Base-by-base conservation (phyloP, 441 rosid genomes). In the Capsella rubella region DNA sequence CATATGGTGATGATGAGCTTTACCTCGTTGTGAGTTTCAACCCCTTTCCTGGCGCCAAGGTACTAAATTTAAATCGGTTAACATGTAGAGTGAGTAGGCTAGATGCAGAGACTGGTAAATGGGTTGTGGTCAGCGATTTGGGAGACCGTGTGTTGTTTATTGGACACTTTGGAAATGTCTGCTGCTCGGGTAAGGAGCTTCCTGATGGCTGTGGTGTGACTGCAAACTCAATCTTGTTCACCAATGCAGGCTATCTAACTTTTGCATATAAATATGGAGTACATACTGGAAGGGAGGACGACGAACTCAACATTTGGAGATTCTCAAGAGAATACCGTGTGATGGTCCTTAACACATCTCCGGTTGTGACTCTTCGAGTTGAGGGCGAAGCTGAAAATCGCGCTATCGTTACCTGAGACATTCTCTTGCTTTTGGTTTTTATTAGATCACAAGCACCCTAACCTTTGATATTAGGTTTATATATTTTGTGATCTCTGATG, bases 201-300 rank as follows among this genome's bases (percentile, higher is more conserved):
- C 51, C 32, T 32, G 4, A 4, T 64, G 69, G 18, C 4, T 64
- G 13, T 64, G 21, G 45, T 49, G 6, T 49, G 45, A 32, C 16
- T 34, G 31, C 56, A 32, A 64, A 64, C 46, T 32, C 57, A 2
- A 11, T 64, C 4, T 3, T 67, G 61, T 39, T n/a, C 40, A 52
- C 43, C n/a, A 1, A 12, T 59, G 0, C 0, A 14, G 49, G 49
- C 3, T 0, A 46, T 3, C 1, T 7, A 6, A n/a, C 21, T 3
- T 46, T 15, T 43, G 47, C 47, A 21, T 46, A 15, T 15, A 15
- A 46, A 46, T 46, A 46, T 46, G 25, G 51, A 21, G 58, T 53
- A 53, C 34, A 53, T 28, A 28, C 35, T 4, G 35, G 58, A 53
- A 53, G 16, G 4, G 10, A 10, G 0, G 16, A 28, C 3, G 58